phyloP scores from a whole-genome alignment of 2,329 filamentous ascomycete species.

The Coniella lustricola region DNA sequence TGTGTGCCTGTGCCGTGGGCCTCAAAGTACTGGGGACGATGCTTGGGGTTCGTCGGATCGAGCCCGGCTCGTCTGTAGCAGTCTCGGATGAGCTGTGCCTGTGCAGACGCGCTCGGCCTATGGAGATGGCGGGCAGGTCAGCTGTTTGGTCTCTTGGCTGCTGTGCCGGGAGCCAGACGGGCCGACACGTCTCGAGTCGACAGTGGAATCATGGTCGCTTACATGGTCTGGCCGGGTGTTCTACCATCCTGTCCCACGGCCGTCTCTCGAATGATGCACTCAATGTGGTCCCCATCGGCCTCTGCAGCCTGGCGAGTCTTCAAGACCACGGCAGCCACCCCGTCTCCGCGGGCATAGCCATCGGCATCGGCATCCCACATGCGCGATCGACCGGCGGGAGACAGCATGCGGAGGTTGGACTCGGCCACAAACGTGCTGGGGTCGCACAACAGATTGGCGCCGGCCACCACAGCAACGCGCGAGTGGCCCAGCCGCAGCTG shows the following conservation, averaged over 20 bases:
- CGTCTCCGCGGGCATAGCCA: conserved; percentile 48
- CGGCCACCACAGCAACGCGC: conserved; percentile 26
- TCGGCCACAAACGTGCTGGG: conserved; percentile 26
- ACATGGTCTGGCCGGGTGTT: conserved; percentile 39
- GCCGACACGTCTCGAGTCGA: no score
- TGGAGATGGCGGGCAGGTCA: no score
- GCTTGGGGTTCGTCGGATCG: conserved; percentile 19
- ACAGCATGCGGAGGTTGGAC: conserved; percentile 31
- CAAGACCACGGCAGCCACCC: conserved; percentile 37
- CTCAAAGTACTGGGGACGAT: conserved; percentile 34
- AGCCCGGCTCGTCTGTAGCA: conserved; percentile 25
- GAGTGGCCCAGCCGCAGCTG: conserved; percentile 26
- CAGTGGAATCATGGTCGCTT: neutral
- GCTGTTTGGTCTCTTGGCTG: no score
- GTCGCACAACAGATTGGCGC: conserved; percentile 28
- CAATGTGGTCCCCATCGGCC: conserved; percentile 34
- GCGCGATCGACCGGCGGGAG: conserved; percentile 30
- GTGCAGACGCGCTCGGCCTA: conserved; percentile 32
- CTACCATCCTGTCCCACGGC: conserved; percentile 38
- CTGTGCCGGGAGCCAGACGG: no score
- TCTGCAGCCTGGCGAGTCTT: conserved; percentile 40
- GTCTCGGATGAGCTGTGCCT: conserved; percentile 32
- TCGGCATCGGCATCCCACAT: conserved; percentile 39
- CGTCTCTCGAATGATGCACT: conserved; percentile 34
- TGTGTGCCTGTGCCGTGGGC: conserved; percentile 33